Evolutionary conservation across 2,329 filamentous ascomycete species (phyloP), one percentile per base, ranked within the genome.

Genomic region (Chaetothyriales sp.): DNA sequence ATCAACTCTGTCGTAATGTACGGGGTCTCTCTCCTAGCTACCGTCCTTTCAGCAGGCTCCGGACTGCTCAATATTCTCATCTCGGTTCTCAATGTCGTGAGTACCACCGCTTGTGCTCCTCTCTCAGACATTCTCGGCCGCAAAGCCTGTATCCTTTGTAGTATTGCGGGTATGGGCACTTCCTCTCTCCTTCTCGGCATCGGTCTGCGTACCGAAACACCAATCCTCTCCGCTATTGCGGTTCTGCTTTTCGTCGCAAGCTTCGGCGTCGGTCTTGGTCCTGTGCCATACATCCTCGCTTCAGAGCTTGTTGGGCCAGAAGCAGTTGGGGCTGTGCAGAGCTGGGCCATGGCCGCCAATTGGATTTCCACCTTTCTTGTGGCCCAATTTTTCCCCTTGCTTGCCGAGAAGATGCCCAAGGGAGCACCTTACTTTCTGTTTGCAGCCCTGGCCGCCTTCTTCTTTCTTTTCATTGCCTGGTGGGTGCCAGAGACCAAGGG

Each of bases 1-100:
- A 90, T 98, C 70, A 98, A 98, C 75, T 90, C 84, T 52, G 90
- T 96, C 63, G 84, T 96, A 68, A 95, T 98, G 89, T 98, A 98
- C 68, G 94, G 89, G 1, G 92, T 96, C 5, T 88, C 86, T 0
- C 79, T 98, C 1, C 77, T 98, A 12, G 80, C 84, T 28, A 80
- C 81, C 55, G 76, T 96, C 1, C 77, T 98, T 0, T 84, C 86
- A 2, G 79, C 87, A 46, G 87, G 81, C 55, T 90, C 89, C 0
- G 83, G 84, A 0, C 70, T 93, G 1, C 75, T 98, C 49, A 94
- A 90, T 50, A 90, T 96, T 53, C 70, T 85, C 50, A 88, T 96
- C 53, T 95, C 88, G 0, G 75, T 80, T 10, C 78, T 95, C 63
- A 96, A 96, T 67, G 79, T 98, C 36, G 61, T 86, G 60, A 86